These are phyloP conservation scores for Acephala macrosclerotiorum DNA, from an alignment of 2,329 filamentous ascomycete species.

Conservation along the genomic window DNA sequence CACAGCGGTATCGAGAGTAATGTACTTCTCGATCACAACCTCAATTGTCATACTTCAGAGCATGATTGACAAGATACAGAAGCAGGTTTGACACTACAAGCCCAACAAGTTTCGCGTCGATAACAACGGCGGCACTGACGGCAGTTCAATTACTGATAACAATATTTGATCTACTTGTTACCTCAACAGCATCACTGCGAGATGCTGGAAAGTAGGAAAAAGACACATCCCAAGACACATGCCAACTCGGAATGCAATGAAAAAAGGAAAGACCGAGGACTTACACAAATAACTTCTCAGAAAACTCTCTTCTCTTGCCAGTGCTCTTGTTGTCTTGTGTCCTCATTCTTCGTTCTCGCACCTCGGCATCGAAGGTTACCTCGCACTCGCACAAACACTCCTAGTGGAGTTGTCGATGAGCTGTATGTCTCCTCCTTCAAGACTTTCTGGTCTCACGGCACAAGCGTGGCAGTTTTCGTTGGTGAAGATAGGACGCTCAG, in stretches of 20 bases:
- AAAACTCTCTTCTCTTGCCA: not conserved
- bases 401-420: constrained; percentile 35
- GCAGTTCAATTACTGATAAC: not conserved
- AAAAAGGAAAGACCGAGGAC: not conserved
- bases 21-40: not conserved
- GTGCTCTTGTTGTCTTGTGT: not conserved
- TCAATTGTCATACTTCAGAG: not conserved
- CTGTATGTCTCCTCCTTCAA: constrained; percentile 37
- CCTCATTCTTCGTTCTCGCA: constrained; percentile 19
- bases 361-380: constrained; percentile 35
- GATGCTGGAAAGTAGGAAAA: not conserved
- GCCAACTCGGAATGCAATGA: not conserved
- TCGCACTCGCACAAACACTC: constrained; percentile 37
- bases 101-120: not conserved
- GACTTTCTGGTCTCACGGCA: constrained; percentile 40
- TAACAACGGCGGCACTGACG: not conserved
- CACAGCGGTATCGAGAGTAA: too few relatives aligned
- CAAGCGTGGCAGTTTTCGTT: constrained; percentile 41
- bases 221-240: too few relatives aligned
- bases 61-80: not conserved
- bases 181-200: not conserved
- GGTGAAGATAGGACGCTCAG: constrained; percentile 34
- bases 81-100: not conserved
- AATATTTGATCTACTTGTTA: not conserved
- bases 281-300: not conserved